Evolutionary conservation across 768 basidiomycete species (phyloP), one percentile per base, ranked within the genome.

Genomic region (Lentinula sp.): DNA sequence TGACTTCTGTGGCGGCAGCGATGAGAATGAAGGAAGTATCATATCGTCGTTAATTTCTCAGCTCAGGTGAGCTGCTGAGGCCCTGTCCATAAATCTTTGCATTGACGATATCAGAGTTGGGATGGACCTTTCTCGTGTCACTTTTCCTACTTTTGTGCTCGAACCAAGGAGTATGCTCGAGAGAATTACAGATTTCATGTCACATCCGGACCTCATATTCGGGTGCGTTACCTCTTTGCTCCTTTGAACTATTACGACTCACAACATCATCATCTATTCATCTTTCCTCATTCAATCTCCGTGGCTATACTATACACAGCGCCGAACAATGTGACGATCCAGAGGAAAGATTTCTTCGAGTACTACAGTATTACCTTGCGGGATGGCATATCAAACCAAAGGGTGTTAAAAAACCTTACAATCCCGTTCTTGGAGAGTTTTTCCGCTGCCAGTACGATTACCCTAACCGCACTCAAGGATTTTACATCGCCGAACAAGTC

Each of bases 351-450:
- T 98, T 98, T 72, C 81, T 96, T 64, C 83, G 86, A 54, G 93
- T 98, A 1, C 80, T 98, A 37, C 89, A 91, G 64, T 97, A 95
- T 72, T 99, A 98, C 71, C 87, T 99, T 51, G 89, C 92, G n/a
- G 97, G 97, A 23, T 99, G 97, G 97, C 97, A 98, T 75, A 95
- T 98, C 77, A 98, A 98, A 75, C 95, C 97, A 65, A 95, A 91
- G 76, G 97, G 95, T 57, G 97, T 98, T 63, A 99, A 99, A 89
- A 99, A 99, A 76, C 96, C 96, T 85, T 99, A 98, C 74, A 99
- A 98, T 73, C 96, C 97, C 45, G 83, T 97, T 16, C 86, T 98
- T 9, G 97, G 97, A 57, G 97, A 99, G 72, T 95, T 98, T 78
- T 99, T 98, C 81, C 86, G 97, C 56, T 98, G 96, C 73, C 80